Conservation (phyloP, 2,329 filamentous ascomycete species). For the Aspergillus viridinutans region DNA sequence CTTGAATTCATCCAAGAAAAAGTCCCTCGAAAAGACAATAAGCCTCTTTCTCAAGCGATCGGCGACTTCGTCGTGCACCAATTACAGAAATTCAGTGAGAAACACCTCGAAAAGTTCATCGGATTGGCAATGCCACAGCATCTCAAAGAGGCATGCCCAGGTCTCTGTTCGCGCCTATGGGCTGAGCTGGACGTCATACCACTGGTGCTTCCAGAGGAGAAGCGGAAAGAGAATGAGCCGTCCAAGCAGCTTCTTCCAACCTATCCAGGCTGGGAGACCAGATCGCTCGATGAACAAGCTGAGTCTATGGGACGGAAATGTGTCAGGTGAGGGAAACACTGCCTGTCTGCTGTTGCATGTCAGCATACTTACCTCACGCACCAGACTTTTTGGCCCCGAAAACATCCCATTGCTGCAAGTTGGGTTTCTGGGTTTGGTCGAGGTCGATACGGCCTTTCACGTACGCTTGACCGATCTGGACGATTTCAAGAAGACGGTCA, state of each 20-base stretch:
- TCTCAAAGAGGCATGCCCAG: slow-evolving; percentile 58
- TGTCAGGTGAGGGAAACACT: slow-evolving; percentile 51
- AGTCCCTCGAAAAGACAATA: slow-evolving; percentile 45
- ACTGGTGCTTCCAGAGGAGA: slow-evolving; percentile 53
- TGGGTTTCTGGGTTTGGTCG: slow-evolving; percentile 63
- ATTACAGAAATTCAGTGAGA: slow-evolving; percentile 57
- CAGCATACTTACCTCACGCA: slow-evolving; percentile 11
- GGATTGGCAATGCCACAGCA: slow-evolving; percentile 65
- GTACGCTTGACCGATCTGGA: slow-evolving; percentile 56
- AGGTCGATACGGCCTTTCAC: slow-evolving; percentile 64
- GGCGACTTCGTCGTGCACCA: slow-evolving; percentile 57
- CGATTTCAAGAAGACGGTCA: slow-evolving; percentile 60
- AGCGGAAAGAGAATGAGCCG: slow-evolving; percentile 10
- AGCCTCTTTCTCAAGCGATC: slow-evolving; percentile 43
- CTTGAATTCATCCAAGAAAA: slow-evolving; percentile 66
- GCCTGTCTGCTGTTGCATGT: neutral
- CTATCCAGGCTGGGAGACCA: slow-evolving; percentile 44
- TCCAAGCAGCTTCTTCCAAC: slow-evolving; percentile 26
- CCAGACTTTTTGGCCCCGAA: slow-evolving; percentile 67
- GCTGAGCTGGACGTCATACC: slow-evolving; percentile 71
- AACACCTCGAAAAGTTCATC: slow-evolving; percentile 69
- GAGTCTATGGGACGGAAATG: slow-evolving; percentile 79
- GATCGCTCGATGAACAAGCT: slow-evolving; percentile 72
- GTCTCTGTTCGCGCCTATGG: slow-evolving; percentile 69
- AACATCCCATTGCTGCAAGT: slow-evolving; percentile 64